Conservation (phyloP, 345 rosid species). For the Salix viminalis region DNA sequence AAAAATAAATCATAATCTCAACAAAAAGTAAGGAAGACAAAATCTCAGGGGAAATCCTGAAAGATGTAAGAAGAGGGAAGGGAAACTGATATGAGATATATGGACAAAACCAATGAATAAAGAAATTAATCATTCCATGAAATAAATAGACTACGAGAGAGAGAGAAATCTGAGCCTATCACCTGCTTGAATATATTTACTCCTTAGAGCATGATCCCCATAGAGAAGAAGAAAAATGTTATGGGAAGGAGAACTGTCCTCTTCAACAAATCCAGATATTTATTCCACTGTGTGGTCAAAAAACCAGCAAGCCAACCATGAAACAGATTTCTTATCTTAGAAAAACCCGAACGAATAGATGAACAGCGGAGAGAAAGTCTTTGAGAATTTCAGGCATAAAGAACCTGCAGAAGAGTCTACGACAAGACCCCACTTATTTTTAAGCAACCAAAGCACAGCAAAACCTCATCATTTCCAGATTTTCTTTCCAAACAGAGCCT, state of each 20-base stretch:
- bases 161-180: not conserved
- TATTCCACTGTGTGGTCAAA: not conserved
- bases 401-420: not conserved
- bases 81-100: not conserved
- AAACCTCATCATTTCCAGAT: not conserved
- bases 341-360: not conserved
- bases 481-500: not conserved
- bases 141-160: not conserved
- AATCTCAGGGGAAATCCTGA: not conserved
- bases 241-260: not conserved
- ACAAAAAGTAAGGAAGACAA: not conserved
- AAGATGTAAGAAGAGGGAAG: not conserved
- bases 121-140: not conserved
- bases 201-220: not conserved
- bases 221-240: not conserved
- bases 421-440: not conserved
- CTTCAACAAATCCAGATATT: conserved; percentile 1
- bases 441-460: not conserved
- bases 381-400: not conserved
- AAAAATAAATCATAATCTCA: not conserved
- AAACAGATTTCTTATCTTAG: not conserved
- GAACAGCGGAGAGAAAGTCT: no score
- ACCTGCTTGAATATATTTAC: not conserved
- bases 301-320: not conserved
- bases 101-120: not conserved